Base-by-base conservation (phyloP, 371 early-diverging fungal species). In the Mortierella sp. region DNA sequence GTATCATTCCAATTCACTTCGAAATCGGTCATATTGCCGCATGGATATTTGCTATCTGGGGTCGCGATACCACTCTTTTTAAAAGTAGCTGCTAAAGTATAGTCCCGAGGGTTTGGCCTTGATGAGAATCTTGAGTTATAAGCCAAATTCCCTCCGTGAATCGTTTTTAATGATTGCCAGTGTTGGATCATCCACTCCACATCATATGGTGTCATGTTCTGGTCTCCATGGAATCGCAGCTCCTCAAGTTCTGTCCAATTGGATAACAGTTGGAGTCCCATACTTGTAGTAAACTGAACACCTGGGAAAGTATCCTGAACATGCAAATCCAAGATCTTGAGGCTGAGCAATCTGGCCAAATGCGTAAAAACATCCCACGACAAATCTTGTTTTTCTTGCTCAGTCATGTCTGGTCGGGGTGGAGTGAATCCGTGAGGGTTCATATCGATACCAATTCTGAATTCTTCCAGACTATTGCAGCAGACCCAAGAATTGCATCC, bases 241-340 rank as follows among this genome's bases (percentile, higher is more conserved):
- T 3, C 9, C 34, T 57, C 57, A 3, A 57, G 34, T 7, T 34
- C 26, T 15, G 7, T 57, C 57, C 31, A 23, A 4, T 4, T 23
- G 31, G 57, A 57, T 31, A 57, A 23, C 15, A 5, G 17, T 2
- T 4, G 3, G 7, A 57, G 57, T 35, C 57, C 57, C 35, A 34
- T 57, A 3, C 26, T 35, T 19, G 8, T 4, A 3, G 17, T 57
- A 13, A 57, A 35, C 17, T 31, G 34, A n/a, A n/a, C n/a, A n/a
- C n/a, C n/a, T n/a, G n/a, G n/a, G n/a, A n/a, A n/a, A n/a, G 17
- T 12, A 3, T 2, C 6, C 15, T 26, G 13, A 40, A 40, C 40
- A 40, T 40, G 40, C 53, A 53, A 22, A 53, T 59, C 60, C 23
- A 59, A 23, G 22, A 59, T 29, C 29, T 26, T 32, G 42, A 59